Evolutionary conservation across 2,329 filamentous ascomycete species (phyloP).

Genomic region (Aphanocladium album): DNA sequence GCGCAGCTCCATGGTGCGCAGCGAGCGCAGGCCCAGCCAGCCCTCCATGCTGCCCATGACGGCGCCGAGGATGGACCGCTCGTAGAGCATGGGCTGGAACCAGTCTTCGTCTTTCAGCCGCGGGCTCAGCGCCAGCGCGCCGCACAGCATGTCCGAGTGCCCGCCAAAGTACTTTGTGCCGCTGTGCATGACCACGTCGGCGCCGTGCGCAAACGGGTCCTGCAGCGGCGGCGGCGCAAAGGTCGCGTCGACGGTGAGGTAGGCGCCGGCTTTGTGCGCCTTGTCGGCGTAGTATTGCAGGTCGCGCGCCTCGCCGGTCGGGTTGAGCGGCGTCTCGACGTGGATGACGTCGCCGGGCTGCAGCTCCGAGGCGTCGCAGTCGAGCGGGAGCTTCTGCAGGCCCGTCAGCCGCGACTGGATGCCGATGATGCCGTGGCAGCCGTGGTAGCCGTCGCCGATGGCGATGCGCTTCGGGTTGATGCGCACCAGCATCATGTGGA

Average conservation of each 20-base stretch:
- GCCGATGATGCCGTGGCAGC: slow-evolving; percentile 78
- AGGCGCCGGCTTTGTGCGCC: slow-evolving; percentile 68
- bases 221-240: slow-evolving; percentile 88
- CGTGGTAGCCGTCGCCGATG: slow-evolving; percentile 85
- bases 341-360: slow-evolving; percentile 78
- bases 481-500: slow-evolving; percentile 81
- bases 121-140: slow-evolving; percentile 65
- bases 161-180: slow-evolving; percentile 97
- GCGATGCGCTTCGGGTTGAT: slow-evolving; percentile 79
- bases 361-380: slow-evolving; percentile 61
- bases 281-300: slow-evolving; percentile 66
- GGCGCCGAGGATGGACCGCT: slow-evolving; percentile 72
- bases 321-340: slow-evolving; percentile 91
- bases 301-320: slow-evolving; percentile 73
- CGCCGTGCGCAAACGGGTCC: slow-evolving; percentile 76
- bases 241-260: slow-evolving; percentile 80
- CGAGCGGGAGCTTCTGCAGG: slow-evolving; percentile 65
- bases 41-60: slow-evolving; percentile 88
- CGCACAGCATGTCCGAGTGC: slow-evolving; percentile 89
- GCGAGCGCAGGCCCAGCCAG: slow-evolving; percentile 83
- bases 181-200: slow-evolving; percentile 84
- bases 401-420: slow-evolving; percentile 72
- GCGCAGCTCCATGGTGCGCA: slow-evolving; percentile 80
- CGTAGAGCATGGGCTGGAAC: slow-evolving; percentile 55
- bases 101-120: slow-evolving; percentile 40